phyloP scores from a whole-genome alignment of 805 yeast genomes.

The Kurtzmaniella fragi region DNA sequence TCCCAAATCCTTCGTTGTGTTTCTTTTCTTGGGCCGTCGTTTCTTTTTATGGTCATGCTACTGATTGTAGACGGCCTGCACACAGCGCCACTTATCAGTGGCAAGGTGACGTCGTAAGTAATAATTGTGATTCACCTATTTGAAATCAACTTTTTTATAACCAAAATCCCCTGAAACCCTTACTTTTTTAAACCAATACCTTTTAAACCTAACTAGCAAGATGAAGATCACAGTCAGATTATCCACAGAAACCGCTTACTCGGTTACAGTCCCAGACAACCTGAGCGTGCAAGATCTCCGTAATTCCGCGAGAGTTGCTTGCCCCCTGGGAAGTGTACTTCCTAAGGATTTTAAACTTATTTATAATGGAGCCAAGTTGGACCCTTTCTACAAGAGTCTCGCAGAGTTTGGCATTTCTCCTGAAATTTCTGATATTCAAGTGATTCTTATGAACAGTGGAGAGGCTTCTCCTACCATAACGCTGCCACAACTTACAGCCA shows the following conservation, averaged over 20 bases:
- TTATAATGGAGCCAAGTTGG: slow-evolving; percentile 33
- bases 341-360: slow-evolving; percentile 37
- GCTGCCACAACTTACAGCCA: slow-evolving; percentile 12
- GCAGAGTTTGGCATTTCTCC: slow-evolving; percentile 16
- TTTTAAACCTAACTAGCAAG: slow-evolving; percentile 2
- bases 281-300: slow-evolving; percentile 49
- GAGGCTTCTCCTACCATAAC: slow-evolving; percentile 10
- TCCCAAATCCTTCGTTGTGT: too few species aligned
- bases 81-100: too few species aligned
- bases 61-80: too few species aligned
- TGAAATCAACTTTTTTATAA: neutral
- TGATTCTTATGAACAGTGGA: slow-evolving; percentile 21
- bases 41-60: too few species aligned
- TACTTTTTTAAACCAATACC: neutral
- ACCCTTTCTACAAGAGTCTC: slow-evolving; percentile 21
- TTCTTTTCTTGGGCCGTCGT: too few species aligned
- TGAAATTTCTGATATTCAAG: slow-evolving; percentile 11
- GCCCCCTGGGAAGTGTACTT: slow-evolving; percentile 25
- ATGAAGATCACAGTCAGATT: slow-evolving; percentile 50
- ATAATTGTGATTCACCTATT: too few species aligned
- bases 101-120: too few species aligned
- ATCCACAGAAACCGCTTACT: slow-evolving; percentile 39
- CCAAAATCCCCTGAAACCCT: neutral
- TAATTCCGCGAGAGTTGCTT: slow-evolving; percentile 40
- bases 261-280: slow-evolving; percentile 47